Percentiles rank a stretch among this genome's conserved stretches.
Conservation (phyloP, 2,329 filamentous ascomycete species). For the Eutypa lata region DNA sequence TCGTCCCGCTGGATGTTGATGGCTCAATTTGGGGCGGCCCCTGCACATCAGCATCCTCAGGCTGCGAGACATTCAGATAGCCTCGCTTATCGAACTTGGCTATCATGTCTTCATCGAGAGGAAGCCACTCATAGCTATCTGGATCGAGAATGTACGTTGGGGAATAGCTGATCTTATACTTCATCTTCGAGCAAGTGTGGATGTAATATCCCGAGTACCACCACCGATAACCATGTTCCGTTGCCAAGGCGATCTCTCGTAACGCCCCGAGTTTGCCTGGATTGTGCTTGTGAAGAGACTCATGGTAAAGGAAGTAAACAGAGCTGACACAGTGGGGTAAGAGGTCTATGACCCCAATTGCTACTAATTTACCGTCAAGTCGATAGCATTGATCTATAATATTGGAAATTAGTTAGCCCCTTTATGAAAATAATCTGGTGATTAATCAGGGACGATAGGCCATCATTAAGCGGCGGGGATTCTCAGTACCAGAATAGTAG, state of each 20-base stretch:
- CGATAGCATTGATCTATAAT: conserved; percentile 71
- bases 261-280: conserved; percentile 76
- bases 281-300: conserved; percentile 65
- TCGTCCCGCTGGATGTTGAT: conserved; percentile 3
- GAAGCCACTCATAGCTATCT: conserved; percentile 60
- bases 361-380: conserved; percentile 71
- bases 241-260: conserved; percentile 67
- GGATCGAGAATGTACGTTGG: conserved; percentile 74
- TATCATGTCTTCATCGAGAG: conserved; percentile 50
- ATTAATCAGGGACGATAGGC: neutral
- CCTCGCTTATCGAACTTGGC: conserved; percentile 50
- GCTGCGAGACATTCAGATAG: conserved; percentile 49
- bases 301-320: conserved; percentile 81
- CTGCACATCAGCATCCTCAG: conserved; percentile 6
- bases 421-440: neutral
- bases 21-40: neutral
- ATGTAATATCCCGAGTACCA: conserved; percentile 86
- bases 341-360: conserved; percentile 73
- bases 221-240: conserved; percentile 67
- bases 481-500: too few relatives aligned
- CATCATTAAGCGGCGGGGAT: neutral
- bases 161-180: conserved; percentile 76
- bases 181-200: conserved; percentile 77
- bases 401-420: neutral
- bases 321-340: conserved; percentile 74